Evolutionary conservation across 768 basidiomycete species (phyloP), one percentile per base, ranked within the genome.

Genomic region (Pleurotus pulmonarius): DNA sequence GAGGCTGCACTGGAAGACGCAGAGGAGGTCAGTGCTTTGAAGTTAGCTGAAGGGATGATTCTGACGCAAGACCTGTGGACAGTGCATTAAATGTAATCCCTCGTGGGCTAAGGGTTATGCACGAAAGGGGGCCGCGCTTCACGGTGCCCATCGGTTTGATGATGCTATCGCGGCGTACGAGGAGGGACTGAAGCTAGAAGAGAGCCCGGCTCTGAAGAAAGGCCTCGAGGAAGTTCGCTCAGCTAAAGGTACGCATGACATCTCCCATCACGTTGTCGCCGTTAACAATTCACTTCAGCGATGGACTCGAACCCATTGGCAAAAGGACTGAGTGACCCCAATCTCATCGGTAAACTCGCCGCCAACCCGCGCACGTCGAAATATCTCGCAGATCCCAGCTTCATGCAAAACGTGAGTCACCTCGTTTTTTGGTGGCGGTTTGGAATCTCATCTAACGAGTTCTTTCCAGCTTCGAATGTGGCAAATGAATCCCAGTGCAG

Each of bases 71-170:
- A 47, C 59, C 46, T 55, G 55, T 49, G 49, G 47, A 47, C 61
- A 95, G 92, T 92, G 90, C 59, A 79, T 95, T 66, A 80, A 82
- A 64, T 75, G 89, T 57, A 91, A 88, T 62, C 84, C 91, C 4
- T 74, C 80, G 1, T 97, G 95, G 90, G 75, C 87, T 24, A 98
- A 98, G 69, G 94, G 94, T 5, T 93, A 88, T 73, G 88, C 87
- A 13, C 83, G 95, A 56, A 94, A 94, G 67, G 95, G 95, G 46
- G 94, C 95, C 48, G 95, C 95, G 24, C 73, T 97, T 58, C 95
- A 97, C 65, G 95, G 95, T 29, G 77, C 83, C 37, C 78, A 79
- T 57, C 76, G 80, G 67, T 96, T 83, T 64, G 88, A 86, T 57
- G 92, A 94, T 13, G 94, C 94, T 5, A 88, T 96, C 61, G 76